Evolutionary conservation across 2,329 filamentous ascomycete genomes (phyloP).

Genomic region (Seiridium cupressi): DNA sequence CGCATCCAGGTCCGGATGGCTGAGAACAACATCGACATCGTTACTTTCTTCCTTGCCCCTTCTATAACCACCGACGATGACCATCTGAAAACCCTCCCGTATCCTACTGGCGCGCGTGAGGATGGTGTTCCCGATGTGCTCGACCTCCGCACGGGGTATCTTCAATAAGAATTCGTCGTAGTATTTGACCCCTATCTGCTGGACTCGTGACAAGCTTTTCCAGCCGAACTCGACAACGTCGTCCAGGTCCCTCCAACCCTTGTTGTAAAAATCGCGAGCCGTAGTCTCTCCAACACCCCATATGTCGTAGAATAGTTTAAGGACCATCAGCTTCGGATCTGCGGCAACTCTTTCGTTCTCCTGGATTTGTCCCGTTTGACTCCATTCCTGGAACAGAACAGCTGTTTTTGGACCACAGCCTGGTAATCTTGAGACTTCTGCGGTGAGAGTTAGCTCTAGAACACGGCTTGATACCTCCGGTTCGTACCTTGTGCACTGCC

Average conservation of each 20-base stretch:
- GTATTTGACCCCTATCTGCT: slow-evolving; percentile 93
- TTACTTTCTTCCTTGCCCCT: slow-evolving; percentile 72
- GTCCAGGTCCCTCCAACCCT: slow-evolving; percentile 79
- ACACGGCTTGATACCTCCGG: slow-evolving; percentile 25
- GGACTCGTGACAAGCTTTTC: slow-evolving; percentile 69
- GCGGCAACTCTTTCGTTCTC: slow-evolving; percentile 63
- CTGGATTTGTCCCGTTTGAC: slow-evolving; percentile 53
- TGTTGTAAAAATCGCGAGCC: slow-evolving; percentile 77
- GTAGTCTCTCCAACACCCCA: slow-evolving; percentile 89
- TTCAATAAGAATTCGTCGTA: slow-evolving; percentile 78
- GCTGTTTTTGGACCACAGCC: slow-evolving; percentile 82
- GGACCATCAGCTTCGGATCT: slow-evolving; percentile 61
- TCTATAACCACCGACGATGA: slow-evolving; percentile 77
- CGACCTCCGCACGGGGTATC: slow-evolving; percentile 73
- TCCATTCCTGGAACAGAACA: slow-evolving; percentile 75
- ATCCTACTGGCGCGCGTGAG: slow-evolving; percentile 65
- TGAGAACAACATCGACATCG: slow-evolving; percentile 85
- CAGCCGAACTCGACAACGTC: slow-evolving; percentile 85
- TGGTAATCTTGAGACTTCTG: slow-evolving; percentile 60
- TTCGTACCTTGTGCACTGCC: slow-evolving; percentile 38
- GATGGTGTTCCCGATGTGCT: slow-evolving; percentile 63
- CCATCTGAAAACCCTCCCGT: slow-evolving; percentile 51
- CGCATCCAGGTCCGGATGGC: slow-evolving; percentile 67
- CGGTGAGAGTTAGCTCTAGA: neutral
- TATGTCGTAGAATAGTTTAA: slow-evolving; percentile 76